Evolutionary conservation across 257 asterid species (phyloP).

Genomic region (Catharanthus roseus): DNA sequence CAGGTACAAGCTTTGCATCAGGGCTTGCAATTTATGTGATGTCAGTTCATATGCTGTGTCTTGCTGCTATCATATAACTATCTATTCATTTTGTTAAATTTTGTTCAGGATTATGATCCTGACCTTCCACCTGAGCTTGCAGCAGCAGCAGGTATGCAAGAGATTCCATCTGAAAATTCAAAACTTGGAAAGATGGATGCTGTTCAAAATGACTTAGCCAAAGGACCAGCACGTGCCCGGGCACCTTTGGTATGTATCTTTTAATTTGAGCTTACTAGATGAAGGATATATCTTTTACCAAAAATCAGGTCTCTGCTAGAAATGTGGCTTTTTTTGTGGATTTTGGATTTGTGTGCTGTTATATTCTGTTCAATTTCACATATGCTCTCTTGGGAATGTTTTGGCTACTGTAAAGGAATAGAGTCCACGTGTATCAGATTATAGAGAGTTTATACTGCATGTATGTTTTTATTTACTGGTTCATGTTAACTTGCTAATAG

Average conservation of each 20-base stretch:
- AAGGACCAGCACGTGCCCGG: slow-evolving; percentile 45
- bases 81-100: slow-evolving; percentile 13
- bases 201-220: slow-evolving; percentile 49
- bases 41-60: slow-evolving; percentile 2
- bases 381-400: neutral
- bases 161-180: slow-evolving; percentile 47
- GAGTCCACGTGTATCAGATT: neutral
- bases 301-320: neutral
- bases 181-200: slow-evolving; percentile 51
- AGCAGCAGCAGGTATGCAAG: slow-evolving; percentile 79
- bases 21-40: slow-evolving; percentile 5
- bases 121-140: slow-evolving; percentile 99
- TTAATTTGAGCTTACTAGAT: neutral
- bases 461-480: slow-evolving; percentile 16
- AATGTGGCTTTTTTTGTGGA: neutral
- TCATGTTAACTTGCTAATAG: slow-evolving; percentile 36
- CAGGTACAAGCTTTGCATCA: slow-evolving; percentile 51
- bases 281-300: neutral
- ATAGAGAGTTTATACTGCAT: slow-evolving; percentile 1
- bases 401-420: neutral
- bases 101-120: slow-evolving; percentile 84
- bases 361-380: neutral
- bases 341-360: neutral
- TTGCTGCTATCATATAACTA: slow-evolving; percentile 9
- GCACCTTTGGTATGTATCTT: slow-evolving; percentile 51